Percentiles rank a stretch among this genome's conserved stretches.
Evolutionary conservation across 371 early-diverging fungal species (phyloP).

Genomic region (Nematocida sp.): DNA sequence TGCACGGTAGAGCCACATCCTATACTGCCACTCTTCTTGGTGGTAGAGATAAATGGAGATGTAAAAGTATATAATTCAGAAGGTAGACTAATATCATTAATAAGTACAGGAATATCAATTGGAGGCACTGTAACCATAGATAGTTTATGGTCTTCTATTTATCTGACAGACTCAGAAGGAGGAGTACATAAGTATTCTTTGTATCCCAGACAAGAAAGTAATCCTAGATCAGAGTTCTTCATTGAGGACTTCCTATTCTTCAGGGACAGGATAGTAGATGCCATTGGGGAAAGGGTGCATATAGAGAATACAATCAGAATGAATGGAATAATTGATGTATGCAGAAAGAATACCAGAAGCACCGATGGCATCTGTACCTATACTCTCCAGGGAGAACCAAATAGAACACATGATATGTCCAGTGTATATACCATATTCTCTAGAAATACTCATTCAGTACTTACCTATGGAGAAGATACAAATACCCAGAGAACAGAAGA

Average conservation of each 20-base stretch:
- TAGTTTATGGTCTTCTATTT: conserved; percentile 10
- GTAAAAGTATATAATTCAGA: conserved; percentile 5
- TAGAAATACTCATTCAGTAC: neutral
- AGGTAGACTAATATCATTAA: conserved; percentile 4
- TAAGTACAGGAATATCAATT: conserved; percentile 15
- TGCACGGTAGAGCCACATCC: conserved; percentile 31
- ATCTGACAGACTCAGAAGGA: conserved; percentile 40
- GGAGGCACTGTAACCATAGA: conserved; percentile 20
- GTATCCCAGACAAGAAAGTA: neutral
- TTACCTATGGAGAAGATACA: neutral
- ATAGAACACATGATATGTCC: too few relatives aligned
- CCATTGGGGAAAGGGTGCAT: neutral
- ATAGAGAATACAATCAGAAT: neutral
- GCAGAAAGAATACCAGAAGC: conserved; percentile 3
- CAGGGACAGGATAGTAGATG: neutral
- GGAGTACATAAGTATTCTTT: conserved; percentile 15
- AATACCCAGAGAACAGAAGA: too few relatives aligned
- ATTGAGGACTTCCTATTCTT: conserved; percentile 13
- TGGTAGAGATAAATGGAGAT: conserved; percentile 40
- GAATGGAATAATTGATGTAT: neutral
- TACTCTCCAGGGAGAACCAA: too few relatives aligned
- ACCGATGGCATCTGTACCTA: too few relatives aligned
- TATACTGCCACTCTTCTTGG: neutral
- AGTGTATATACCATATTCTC: neutral
- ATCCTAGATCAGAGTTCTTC: conserved; percentile 16